Evolutionary conservation across 129 eudicot species (phyloP).

Genomic region (Flaveria linearis): DNA sequence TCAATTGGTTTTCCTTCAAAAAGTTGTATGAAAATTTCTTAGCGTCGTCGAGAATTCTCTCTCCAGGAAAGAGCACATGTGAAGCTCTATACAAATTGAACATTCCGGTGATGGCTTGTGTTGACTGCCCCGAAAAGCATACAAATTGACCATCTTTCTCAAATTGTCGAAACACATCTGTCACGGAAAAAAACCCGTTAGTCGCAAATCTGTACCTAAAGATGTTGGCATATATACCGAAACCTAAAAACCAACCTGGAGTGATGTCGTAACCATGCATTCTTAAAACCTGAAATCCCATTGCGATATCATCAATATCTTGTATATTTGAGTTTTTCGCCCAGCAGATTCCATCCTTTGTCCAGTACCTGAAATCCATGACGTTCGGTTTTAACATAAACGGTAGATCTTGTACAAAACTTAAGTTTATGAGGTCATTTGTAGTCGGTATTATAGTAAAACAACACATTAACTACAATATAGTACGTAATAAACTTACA

Average conservation of each 20-base stretch:
- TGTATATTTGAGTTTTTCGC: constrained; percentile 78
- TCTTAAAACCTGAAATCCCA: constrained; percentile 87
- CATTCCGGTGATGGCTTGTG: constrained; percentile 95
- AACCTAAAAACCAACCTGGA: constrained; percentile 46
- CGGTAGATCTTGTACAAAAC: background rate
- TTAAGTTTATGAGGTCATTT: background rate
- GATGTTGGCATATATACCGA: no score
- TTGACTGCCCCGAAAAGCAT: constrained; percentile 79
- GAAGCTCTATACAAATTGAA: constrained; percentile 79
- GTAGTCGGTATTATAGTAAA: background rate
- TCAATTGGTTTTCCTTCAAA: constrained; percentile 59
- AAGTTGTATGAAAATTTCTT: constrained; percentile 50
- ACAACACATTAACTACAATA: background rate
- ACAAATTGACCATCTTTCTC: constrained; percentile 73
- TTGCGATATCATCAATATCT: constrained; percentile 94
- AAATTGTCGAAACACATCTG: constrained; percentile 80
- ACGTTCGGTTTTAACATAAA: background rate
- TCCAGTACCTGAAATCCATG: constrained; percentile 50
- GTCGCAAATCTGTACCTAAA: background rate
- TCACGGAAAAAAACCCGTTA: constrained; percentile 7
- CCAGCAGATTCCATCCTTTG: constrained; percentile 83
- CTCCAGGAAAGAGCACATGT: constrained; percentile 64
- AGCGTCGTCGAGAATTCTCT: constrained; percentile 70
- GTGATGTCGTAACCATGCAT: constrained; percentile 76
- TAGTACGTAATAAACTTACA: background rate